Conservation (phyloP, 768 basidiomycete genomes). For the Trametes coccinea region DNA sequence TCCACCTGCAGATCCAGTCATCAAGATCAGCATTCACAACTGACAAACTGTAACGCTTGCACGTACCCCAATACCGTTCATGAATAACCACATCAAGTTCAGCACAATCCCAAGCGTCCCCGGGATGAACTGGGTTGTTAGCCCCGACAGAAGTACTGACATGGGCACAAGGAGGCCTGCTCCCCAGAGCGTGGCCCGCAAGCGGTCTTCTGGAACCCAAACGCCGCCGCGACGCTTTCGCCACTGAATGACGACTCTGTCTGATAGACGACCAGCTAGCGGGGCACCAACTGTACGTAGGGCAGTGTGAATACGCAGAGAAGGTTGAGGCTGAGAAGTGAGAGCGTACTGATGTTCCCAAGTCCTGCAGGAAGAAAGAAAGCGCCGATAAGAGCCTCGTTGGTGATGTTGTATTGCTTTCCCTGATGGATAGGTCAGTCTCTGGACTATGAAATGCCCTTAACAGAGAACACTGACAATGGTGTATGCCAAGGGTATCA, state of each 20-base stretch:
- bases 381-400: conserved; percentile 57
- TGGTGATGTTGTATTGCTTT: conserved; percentile 52
- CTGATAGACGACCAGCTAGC: conserved; percentile 59
- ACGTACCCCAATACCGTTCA: conserved; percentile 65
- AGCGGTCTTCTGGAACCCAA: conserved; percentile 71
- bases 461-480: conserved; percentile 44
- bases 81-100: conserved; percentile 56
- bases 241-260: conserved; percentile 50
- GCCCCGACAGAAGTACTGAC: conserved; percentile 49
- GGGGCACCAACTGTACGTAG: conserved; percentile 55
- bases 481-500: conserved; percentile 66
- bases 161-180: conserved; percentile 52
- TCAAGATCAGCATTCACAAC: background rate
- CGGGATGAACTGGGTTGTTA: conserved; percentile 51
- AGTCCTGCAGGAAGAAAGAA: conserved; percentile 62
- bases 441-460: background rate
- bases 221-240: conserved; percentile 49
- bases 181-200: conserved; percentile 52
- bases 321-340: background rate
- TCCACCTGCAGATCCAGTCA: conserved; percentile 45
- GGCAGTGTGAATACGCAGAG: background rate
- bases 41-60: background rate
- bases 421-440: conserved; percentile 43
- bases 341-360: conserved; percentile 53
- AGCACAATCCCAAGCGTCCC: conserved; percentile 51